phyloP scores from a whole-genome alignment of 176 grass and related monocot species.

The Triticum timopheevii region DNA sequence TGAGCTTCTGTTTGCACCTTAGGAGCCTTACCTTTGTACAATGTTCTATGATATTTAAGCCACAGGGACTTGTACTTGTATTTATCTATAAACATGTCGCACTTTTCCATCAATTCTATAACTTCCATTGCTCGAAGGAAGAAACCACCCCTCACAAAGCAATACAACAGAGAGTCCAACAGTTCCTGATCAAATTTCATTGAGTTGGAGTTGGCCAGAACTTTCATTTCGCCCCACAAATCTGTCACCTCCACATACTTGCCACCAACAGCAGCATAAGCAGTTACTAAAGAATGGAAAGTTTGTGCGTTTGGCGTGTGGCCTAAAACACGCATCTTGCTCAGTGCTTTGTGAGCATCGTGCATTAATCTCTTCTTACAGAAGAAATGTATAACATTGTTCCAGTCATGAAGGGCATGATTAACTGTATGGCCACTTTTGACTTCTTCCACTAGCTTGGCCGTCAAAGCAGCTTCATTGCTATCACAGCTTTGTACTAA shows the following conservation, averaged over 20 bases:
- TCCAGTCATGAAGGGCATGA: conserved; percentile 84
- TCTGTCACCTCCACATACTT: conserved; percentile 86
- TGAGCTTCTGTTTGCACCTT: conserved; percentile 91
- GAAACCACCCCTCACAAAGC: conserved; percentile 93
- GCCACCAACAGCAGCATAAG: conserved; percentile 81
- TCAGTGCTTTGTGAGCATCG: conserved; percentile 87
- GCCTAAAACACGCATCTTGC: conserved; percentile 75
- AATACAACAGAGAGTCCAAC: conserved; percentile 89
- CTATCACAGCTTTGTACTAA: conserved; percentile 23
- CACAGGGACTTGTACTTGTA: conserved; percentile 93
- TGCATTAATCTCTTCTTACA: conserved; percentile 88
- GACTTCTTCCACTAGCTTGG: conserved; percentile 78
- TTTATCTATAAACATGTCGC: conserved; percentile 83
- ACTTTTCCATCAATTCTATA: conserved; percentile 82
- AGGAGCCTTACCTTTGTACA: conserved; percentile 75
- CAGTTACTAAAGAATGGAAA: conserved; percentile 78
- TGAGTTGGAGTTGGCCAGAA: conserved; percentile 50
- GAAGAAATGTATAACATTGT: conserved; percentile 92
- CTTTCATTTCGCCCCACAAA: conserved; percentile 97
- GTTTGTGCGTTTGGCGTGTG: conserved; percentile 73
- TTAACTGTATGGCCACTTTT: conserved; percentile 49
- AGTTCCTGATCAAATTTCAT: conserved; percentile 88
- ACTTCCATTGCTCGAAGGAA: conserved; percentile 93
- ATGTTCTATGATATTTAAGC: conserved; percentile 85
- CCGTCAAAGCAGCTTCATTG: conserved; percentile 58